phyloP scores from a whole-genome alignment of 371 early-diverging fungal species.

The Apophysomyces trapeziformis region DNA sequence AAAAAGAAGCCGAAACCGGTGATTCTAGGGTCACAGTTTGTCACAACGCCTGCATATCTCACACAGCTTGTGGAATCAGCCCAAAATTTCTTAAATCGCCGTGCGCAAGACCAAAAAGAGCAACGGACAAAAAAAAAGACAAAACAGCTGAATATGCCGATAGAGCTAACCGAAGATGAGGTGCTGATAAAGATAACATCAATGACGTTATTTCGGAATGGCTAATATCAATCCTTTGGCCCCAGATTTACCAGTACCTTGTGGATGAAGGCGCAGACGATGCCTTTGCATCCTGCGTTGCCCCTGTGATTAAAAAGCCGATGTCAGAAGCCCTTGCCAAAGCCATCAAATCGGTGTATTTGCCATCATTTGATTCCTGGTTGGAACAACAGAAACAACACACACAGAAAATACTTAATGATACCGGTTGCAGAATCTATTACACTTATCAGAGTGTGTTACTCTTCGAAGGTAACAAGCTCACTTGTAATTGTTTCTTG shows the following conservation, averaged over 20 bases:
- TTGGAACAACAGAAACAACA: neutral
- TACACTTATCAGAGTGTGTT: conserved; percentile 13
- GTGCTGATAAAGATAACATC: conserved; percentile 9
- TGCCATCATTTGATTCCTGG: conserved; percentile 8
- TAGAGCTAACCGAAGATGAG: conserved; percentile 12
- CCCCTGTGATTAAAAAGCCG: conserved; percentile 15
- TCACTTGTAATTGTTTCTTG: neutral
- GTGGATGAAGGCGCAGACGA: conserved; percentile 8
- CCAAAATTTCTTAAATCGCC: conserved; percentile 19
- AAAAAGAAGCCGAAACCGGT: conserved; percentile 13
- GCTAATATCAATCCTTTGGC: no score
- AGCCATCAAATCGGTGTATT: conserved; percentile 26
- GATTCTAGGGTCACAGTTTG: conserved; percentile 16
- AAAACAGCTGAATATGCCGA: neutral
- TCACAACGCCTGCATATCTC: conserved; percentile 21
- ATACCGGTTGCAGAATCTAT: conserved; percentile 12
- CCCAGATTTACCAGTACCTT: conserved; percentile 20
- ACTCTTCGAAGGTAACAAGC: conserved; percentile 23
- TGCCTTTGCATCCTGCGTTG: conserved; percentile 19
- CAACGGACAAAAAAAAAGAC: conserved; percentile 20
- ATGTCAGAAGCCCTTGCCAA: conserved; percentile 20
- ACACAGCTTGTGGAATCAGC: conserved; percentile 11
- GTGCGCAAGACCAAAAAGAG: conserved; percentile 15
- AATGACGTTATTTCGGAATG: neutral
- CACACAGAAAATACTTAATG: neutral